phyloP scores from a whole-genome alignment of 371 early-diverging fungal genomes.

The Mucor indicus region DNA sequence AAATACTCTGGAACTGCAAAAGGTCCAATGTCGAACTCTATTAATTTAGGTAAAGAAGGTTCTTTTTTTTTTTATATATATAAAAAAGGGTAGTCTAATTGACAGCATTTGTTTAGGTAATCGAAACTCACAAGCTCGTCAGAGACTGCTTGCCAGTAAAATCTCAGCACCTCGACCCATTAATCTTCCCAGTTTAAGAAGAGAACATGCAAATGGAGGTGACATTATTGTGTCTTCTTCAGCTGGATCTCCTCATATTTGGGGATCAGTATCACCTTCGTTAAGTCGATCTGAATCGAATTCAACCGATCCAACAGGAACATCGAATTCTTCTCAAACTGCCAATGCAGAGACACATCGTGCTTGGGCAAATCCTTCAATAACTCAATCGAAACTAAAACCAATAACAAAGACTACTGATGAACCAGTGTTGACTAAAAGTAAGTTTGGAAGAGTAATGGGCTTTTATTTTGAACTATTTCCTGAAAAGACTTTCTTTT shows the following conservation, averaged over 20 bases:
- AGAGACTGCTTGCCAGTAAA: conserved; percentile 34
- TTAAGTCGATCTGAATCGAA: conserved; percentile 2
- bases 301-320: too few species aligned
- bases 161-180: conserved; percentile 50
- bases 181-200: conserved; percentile 44
- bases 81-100: too few species aligned
- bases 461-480: too few species aligned
- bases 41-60: too few species aligned
- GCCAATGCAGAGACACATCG: too few species aligned
- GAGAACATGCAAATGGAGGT: conserved; percentile 31
- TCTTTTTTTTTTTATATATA: too few species aligned
- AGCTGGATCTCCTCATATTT: conserved; percentile 21
- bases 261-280: conserved; percentile 27
- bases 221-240: conserved; percentile 14
- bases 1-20: conserved; percentile 17
- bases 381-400: neutral
- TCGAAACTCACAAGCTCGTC: conserved; percentile 27
- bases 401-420: too few species aligned
- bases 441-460: too few species aligned
- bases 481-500: too few species aligned
- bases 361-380: conserved; percentile 26
- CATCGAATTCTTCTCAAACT: too few species aligned
- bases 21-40: conserved; percentile 5
- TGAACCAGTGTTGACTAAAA: too few species aligned
- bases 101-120: too few species aligned